phyloP scores from a whole-genome alignment of 208 protist species.

The Trichomonas gallinae region DNA sequence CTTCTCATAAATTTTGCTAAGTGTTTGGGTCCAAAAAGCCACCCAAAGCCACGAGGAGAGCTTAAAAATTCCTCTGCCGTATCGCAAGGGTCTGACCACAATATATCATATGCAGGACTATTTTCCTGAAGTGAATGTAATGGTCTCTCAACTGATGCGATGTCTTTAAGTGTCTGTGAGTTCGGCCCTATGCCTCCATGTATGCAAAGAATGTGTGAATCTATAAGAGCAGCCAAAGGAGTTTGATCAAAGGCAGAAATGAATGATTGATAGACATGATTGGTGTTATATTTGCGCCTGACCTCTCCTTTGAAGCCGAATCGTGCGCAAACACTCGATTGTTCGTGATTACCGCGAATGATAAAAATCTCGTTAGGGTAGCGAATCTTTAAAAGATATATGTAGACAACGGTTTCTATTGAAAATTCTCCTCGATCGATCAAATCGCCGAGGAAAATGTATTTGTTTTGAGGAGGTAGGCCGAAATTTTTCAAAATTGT shows the following conservation, averaged over 20 bases:
- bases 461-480: conserved; percentile 49
- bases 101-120: neutral
- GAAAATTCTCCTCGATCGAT: neutral
- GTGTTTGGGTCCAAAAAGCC: neutral
- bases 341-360: conserved; percentile 77
- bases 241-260: conserved; percentile 64
- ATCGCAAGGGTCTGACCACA: neutral
- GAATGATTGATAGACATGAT: conserved; percentile 29
- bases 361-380: conserved; percentile 68
- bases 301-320: conserved; percentile 73
- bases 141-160: neutral
- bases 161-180: neutral
- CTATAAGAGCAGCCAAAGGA: conserved; percentile 53
- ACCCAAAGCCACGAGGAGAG: neutral
- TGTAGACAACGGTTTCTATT: neutral
- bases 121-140: neutral
- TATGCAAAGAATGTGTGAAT: neutral
- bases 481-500: conserved; percentile 58
- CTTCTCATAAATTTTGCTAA: neutral
- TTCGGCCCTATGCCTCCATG: neutral
- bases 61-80: neutral
- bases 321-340: conserved; percentile 67
- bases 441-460: conserved; percentile 1
- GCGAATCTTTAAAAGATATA: neutral
- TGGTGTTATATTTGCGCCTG: conserved; percentile 58